Base-by-base conservation (phyloP, 257 asterid species). In the Fraxinus cuspidata region DNA sequence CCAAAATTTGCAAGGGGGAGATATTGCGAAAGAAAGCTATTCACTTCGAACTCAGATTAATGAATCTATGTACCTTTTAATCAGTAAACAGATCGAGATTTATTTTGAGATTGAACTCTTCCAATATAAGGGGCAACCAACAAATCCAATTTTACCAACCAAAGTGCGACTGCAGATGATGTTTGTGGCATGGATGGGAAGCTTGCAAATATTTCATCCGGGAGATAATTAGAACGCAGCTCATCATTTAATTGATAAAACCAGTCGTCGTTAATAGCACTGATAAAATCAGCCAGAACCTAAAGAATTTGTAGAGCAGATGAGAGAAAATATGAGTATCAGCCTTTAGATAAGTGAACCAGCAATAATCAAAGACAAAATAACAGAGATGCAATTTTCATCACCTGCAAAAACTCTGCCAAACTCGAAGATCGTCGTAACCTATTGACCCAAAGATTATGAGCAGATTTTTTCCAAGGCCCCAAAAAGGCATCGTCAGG, bases 361-460 rank as follows among this genome's bases (percentile, higher is more conserved):
- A 79, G 67, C 56, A 60, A 79, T 56, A 3, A 23, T 44, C 56
- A 78, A 68, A 35, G 13, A 70, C 18, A 68, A 68, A 23, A 31
- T 56, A 60, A 56, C 18, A 70, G 15, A 81, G 56, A 63, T 25
- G 76, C 75, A 72, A 77, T 65, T 74, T 78, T 60, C 15, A 35
- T 74, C 81, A 96, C 99, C 99, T 90, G 99, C 65, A 89, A 71
- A 86, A 84, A 88, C 86, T 93, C 98, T 23, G 86, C 81, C 86
- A 96, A 86, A 85, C 80, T 88, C 81, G 97, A 90, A 76, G 88
- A 93, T 27, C 99, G 88, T 67, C 99, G 91, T 81, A 96, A 82
- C 84, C 99, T 92, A 87, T 88, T 93, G 77, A 84, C 91, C 98
- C 98, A 96, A 70, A 96, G 90, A 78, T 93, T 93, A 83, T 92